Percentiles rank a stretch among this genome's conserved stretches.
Evolutionary conservation across 805 yeast genomes (phyloP).

Genomic region (Starmera dryadoides): DNA sequence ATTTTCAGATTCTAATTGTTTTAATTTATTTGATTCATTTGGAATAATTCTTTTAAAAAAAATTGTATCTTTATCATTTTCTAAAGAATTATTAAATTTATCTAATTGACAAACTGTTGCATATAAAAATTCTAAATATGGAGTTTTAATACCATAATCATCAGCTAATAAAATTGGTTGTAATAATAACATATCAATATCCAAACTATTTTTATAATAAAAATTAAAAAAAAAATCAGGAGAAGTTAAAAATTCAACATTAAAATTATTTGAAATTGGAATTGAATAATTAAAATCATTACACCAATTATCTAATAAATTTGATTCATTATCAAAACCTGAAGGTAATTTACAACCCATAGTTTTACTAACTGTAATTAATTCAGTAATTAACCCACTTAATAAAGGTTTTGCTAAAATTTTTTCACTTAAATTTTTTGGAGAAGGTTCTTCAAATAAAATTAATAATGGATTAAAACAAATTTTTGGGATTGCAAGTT

Average conservation of each 20-base stretch:
- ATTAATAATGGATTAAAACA: constrained; percentile 74
- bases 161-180: constrained; percentile 90
- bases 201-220: constrained; percentile 46
- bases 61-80: constrained; percentile 8
- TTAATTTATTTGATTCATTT: background rate
- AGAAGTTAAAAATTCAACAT: constrained; percentile 33
- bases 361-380: constrained; percentile 62
- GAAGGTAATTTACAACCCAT: constrained; percentile 71
- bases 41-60: constrained; percentile 18
- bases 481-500: constrained; percentile 69
- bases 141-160: constrained; percentile 79
- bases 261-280: too few species aligned
- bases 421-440: constrained; percentile 50
- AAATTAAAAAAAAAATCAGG: constrained; percentile 65
- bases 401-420: constrained; percentile 81
- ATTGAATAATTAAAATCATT: constrained; percentile 30
- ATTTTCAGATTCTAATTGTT: constrained; percentile 3
- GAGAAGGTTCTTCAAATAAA: constrained; percentile 63
- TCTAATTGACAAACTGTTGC: constrained; percentile 65
- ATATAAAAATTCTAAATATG: constrained; percentile 82
- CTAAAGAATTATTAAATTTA: constrained; percentile 20
- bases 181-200: constrained; percentile 68
- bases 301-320: constrained; percentile 48
- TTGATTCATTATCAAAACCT: constrained; percentile 62
- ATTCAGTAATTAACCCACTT: constrained; percentile 72